Base-by-base conservation (phyloP, 108 stramenopile species). In the Thalassiosira profunda region DNA sequence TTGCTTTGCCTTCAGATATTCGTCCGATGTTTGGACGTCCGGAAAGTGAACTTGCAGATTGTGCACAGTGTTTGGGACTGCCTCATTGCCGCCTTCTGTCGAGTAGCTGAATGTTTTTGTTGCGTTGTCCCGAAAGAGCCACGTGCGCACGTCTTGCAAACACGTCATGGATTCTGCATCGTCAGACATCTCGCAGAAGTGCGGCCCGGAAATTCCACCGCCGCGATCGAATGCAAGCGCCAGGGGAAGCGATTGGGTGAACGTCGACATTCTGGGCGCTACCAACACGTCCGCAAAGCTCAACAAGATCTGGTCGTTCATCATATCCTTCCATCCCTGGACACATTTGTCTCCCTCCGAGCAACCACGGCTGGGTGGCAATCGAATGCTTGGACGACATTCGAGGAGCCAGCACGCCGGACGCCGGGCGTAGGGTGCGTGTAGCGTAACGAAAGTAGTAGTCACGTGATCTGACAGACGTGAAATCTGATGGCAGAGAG, bases 201-300 rank as follows among this genome's bases (percentile, higher is more conserved):
- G 31, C 12, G 51, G 58, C 1, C 47, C 49, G 17, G 37, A 17
- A 18, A 15, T 58, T 24, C 45, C 21, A 21, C 35, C 12, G 4
- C 9, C 28, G 2, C 52, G 42, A 55, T 78, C 61, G 41, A 84
- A 77, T 23, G 72, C 55, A 62, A 86, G 25, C 10, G 82, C 35
- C 70, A 80, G 67, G 18, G 86, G 82, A 34, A 84, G 30, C 29
- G 48, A 61, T 58, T 86, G 86, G 9, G 86, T 87, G 67, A 84
- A 87, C 30, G 70, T 68, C 15, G 72, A 75, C 11, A 76, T 64
- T 26, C 63, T 37, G 5, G 59, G 81, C 3, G 86, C 83, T 45
- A 87, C 42, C 6, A 87, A 54, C 21, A 84, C 73, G 68, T 87
- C 69, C 2, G 86, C 40, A 20, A 80, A 58, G 12, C 72, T 69